A percentile compares a stretch with the other conserved stretches of the same genome.
Conservation (phyloP, 345 rosid genomes). For the Psidium guajava region DNA sequence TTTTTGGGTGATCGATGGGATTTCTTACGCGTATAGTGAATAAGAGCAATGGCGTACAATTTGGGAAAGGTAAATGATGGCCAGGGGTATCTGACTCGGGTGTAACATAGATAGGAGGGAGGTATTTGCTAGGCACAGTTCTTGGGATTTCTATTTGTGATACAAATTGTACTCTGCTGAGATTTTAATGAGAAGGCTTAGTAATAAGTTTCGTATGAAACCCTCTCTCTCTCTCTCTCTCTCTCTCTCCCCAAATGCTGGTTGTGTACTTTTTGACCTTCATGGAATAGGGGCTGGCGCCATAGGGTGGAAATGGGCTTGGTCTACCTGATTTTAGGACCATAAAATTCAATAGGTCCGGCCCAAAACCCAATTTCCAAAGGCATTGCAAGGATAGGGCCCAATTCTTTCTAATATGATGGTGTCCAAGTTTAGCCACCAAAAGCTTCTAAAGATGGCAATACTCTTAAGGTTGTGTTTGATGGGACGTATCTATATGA, state of each 20-base stretch:
- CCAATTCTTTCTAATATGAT: background rate
- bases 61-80: background rate
- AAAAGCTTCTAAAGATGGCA: background rate
- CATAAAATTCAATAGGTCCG: too few species aligned
- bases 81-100: background rate
- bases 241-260: background rate
- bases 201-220: background rate
- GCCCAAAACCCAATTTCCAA: background rate
- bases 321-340: background rate
- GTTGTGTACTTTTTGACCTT: background rate
- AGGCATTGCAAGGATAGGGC: background rate
- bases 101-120: background rate
- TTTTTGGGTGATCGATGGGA: background rate
- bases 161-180: background rate
- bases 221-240: background rate
- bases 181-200: background rate
- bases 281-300: background rate
- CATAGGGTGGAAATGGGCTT: background rate
- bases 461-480: background rate
- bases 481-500: background rate
- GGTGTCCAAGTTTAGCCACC: background rate
- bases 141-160: background rate
- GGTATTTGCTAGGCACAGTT: background rate
- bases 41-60: background rate
- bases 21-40: background rate